Base-by-base conservation (phyloP, 2,329 filamentous ascomycete genomes). In the Diaporthe vexans region DNA sequence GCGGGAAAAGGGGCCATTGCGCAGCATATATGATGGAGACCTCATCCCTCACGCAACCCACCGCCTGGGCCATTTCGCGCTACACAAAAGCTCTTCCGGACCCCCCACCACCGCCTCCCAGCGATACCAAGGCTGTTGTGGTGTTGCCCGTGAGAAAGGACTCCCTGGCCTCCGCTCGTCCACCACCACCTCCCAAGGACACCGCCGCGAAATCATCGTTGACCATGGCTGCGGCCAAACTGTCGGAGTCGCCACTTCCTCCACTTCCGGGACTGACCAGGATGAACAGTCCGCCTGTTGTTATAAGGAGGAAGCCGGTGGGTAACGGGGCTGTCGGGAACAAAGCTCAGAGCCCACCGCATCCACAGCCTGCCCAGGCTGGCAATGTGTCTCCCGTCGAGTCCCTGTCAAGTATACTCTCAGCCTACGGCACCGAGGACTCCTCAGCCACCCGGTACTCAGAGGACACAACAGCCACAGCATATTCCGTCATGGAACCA, bases 71-170 rank as follows among this genome's bases (percentile, higher is more conserved):
- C 78, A 83, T 84, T 72, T 90, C 89, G 78, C 88, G 88, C 80
- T 89, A 89, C 82, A 90, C 89, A 79, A 91, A 91, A 82, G 88
- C 88, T 46, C 83, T 91, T 76, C 89, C 89, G 46, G 83, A 85
- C 72, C 86, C 87, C 79, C 88, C 89, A 71, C 81, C 84, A 40
- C 76, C 78, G 72, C 75, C 78, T 65, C 77, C 76, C 71, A 77
- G 76, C 71, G 63, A 15, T 19, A 29, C 57, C 46, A 57, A 15
- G 35, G 29, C 65, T 21, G 48, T 63, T 26, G 70, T 73, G 15
- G 46, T 68, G 46, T 43, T 67, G 40, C 73, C 75, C 51, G 59
- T 52, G 35, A 73, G 73, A n/a, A 70, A 63, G 37, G 75, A 75
- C 43, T 76, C 75, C 21, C 74, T 79, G 17, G 75, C 77, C 24